Base-by-base conservation (phyloP, 2,329 filamentous ascomycete species). In the Zymoseptoria ardabiliae region DNA sequence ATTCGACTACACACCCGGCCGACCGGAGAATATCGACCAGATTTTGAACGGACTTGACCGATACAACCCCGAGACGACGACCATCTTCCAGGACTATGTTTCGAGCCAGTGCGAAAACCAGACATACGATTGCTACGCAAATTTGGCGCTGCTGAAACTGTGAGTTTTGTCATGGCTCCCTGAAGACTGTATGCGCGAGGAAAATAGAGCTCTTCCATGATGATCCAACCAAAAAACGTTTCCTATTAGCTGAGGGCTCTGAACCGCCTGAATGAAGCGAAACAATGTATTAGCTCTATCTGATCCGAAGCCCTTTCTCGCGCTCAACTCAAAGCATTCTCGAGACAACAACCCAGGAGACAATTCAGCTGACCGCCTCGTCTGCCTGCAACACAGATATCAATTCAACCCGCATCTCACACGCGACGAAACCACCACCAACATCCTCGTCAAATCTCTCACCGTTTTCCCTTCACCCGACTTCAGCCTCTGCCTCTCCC, bases 381-480 rank as follows among this genome's bases (percentile, higher is more conserved):
- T 7, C 20, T 6, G 35, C 6, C 20, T 6, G 35, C 6, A n/a
- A n/a, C 35, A 54, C 70, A 99, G 94, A 66, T 99, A 99, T 84
- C 95, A 99, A 81, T 96, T 99, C 81, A 99, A 99, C 85, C 94
- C 94, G 56, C 92, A 97, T 81, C 90, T 96, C 70, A 87, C 92
- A 74, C 93, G 94, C 81, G 90, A 96, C 73, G 94, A 99, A 78
- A 91, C 93, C 73, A 91, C 94, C 77, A 97, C 94, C 82, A 97
- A 97, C 84, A 89, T 97, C 79, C 91, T 99, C 75, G 92, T 96
- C 82, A 99, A 97, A 83, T 85, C 92, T 68, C 87, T 99, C 74
- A 96, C 93, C 69, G 90, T 96, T 79, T 99, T 99, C 82, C 94
- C 94, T 65, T 92, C 90, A 20, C 86, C 94, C 51, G 92, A 97